Evolutionary conservation across 805 yeast species (phyloP).

Genomic region (Teunomyces funiuensis): DNA sequence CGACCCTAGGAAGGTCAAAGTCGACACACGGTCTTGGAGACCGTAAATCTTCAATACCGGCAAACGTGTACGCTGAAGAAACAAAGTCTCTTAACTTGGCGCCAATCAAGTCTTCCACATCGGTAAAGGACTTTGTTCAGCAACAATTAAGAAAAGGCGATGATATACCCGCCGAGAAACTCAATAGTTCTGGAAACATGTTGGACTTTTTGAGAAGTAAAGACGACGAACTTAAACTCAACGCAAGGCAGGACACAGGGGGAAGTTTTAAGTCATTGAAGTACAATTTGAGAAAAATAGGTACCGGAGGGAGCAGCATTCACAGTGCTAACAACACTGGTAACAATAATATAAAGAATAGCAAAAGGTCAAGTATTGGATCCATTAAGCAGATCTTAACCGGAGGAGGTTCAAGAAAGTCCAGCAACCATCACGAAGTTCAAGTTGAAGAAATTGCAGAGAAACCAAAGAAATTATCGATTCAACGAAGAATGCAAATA

Average conservation of each 20-base stretch:
- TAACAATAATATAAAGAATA: conserved; percentile 8
- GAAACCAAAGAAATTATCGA: conserved; percentile 30
- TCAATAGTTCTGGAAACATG: conserved; percentile 21
- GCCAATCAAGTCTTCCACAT: conserved; percentile 16
- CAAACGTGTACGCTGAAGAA: conserved; percentile 10
- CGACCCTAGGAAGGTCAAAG: conserved; percentile 17
- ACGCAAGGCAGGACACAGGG: conserved; percentile 36
- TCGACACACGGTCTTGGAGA: conserved; percentile 11
- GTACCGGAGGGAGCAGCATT: conserved; percentile 35
- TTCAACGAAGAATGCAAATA: conserved; percentile 56
- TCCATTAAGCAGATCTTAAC: conserved; percentile 31
- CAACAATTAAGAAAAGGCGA: conserved; percentile 28
- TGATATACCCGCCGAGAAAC: neutral
- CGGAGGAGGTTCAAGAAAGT: conserved; percentile 21
- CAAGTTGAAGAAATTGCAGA: neutral
- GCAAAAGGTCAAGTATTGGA: conserved; percentile 28
- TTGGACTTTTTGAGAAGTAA: conserved; percentile 36
- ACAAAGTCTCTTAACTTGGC: neutral
- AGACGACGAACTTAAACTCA: conserved; percentile 23
- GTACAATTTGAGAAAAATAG: conserved; percentile 36
- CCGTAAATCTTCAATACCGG: conserved; percentile 6
- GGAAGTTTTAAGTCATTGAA: conserved; percentile 37
- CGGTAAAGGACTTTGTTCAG: conserved; percentile 33
- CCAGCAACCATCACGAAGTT: conserved; percentile 10
- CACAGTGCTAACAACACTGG: conserved; percentile 18